phyloP scores from a whole-genome alignment of 768 basidiomycete genomes.

The Obba rivulosa region DNA sequence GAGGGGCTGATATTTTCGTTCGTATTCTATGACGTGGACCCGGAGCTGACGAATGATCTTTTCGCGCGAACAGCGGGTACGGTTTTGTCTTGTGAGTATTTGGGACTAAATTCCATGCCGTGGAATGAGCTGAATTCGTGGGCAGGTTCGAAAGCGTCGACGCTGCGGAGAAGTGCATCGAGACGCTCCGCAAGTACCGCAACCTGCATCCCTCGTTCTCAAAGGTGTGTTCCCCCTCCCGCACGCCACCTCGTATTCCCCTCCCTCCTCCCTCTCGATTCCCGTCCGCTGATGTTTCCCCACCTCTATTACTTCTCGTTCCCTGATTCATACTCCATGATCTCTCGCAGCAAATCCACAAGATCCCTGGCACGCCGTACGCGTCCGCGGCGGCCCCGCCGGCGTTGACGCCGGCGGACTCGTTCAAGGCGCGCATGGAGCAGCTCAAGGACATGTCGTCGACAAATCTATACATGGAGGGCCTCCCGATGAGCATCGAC shows the following conservation, averaged over 20 bases:
- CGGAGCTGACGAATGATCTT: neutral
- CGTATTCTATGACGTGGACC: neutral
- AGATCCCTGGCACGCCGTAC: slow-evolving; percentile 73
- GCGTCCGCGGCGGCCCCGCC: slow-evolving; percentile 23
- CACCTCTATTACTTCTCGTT: too few species aligned
- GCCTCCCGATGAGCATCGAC: slow-evolving; percentile 67
- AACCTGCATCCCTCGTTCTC: slow-evolving; percentile 86
- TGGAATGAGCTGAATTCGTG: neutral
- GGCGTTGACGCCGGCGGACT: slow-evolving; percentile 24
- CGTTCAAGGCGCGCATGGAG: slow-evolving; percentile 81
- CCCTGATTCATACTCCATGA: neutral
- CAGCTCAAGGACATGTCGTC: slow-evolving; percentile 58
- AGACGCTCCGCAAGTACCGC: slow-evolving; percentile 59
- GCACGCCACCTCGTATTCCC: neutral
- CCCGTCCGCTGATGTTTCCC: too few species aligned
- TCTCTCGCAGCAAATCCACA: slow-evolving; percentile 56
- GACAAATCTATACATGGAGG: slow-evolving; percentile 81
- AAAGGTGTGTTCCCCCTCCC: slow-evolving; percentile 55
- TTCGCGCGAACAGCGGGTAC: slow-evolving; percentile 48
- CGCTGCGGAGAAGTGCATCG: slow-evolving; percentile 71
- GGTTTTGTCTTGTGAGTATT: slow-evolving; percentile 71
- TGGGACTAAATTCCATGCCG: neutral
- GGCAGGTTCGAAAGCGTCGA: slow-evolving; percentile 64
- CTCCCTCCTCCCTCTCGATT: too few species aligned
- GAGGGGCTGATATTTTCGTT: neutral